Evolutionary conservation across 2,329 filamentous ascomycete species (phyloP), one percentile per base, ranked within the genome.

Genomic region (Xylariaceae sp.): DNA sequence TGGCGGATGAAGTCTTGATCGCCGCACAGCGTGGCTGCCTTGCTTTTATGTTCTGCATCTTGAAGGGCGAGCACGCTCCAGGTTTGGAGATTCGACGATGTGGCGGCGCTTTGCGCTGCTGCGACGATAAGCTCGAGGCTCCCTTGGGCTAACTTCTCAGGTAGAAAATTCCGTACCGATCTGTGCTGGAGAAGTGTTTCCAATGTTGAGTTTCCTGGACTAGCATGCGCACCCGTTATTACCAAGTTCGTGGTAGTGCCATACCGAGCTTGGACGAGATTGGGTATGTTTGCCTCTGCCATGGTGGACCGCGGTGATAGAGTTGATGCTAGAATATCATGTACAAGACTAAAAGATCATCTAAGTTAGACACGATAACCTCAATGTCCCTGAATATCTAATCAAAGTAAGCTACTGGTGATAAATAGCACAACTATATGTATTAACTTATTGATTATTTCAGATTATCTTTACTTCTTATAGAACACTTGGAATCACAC

Each of bases 71-170:
- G 58, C 12, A 69, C 69, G 50, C 70, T 71, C 70, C 71, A 74
- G 0, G 70, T 69, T 50, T 74, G 72, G 24, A 74, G 58, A 57
- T 73, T 73, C 6, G 69, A 73, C 12, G 71, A 74, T 2, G 71
- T 72, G 5, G 71, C 64, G 7, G 72, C 71, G 53, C 70, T 72
- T 51, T 73, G 71, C 2, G 65, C 71, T n/a, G 69, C 71, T 0
- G 72, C 70, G 3, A 70, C 44, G 1, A 73, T 64, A 2, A 66
- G 39, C 41, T 71, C 69, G n/a, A 73, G 65, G 2, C 62, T 67
- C 26, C 65, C 67, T 1, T 51, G 45, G 6, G 63, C 57, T 8
- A 73, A 53, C 1, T 44, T 48, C 4, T 64, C 55, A 0, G 67
- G 60, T 2, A 67, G 50, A 33, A 72, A 74, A 12, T 64, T 48